Evolutionary conservation across 2,329 filamentous ascomycete species (phyloP).

Genomic region (Diaporthe ampelina): DNA sequence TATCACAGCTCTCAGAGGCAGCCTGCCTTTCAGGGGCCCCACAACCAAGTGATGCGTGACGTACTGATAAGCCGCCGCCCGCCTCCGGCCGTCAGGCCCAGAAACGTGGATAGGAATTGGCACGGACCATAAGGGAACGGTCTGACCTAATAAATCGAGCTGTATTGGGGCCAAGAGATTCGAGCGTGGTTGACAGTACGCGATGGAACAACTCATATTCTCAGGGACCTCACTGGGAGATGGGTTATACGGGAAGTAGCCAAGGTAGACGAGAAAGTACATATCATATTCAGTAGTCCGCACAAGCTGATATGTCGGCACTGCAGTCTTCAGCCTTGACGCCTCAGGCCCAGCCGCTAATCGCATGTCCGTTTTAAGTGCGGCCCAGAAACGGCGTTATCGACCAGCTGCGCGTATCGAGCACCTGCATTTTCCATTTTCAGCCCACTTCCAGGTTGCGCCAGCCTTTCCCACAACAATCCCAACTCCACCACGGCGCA

Average conservation of each 20-base stretch:
- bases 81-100: not conserved
- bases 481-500: conserved; percentile 7
- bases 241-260: not conserved
- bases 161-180: not conserved
- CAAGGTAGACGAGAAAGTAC: not conserved
- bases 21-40: not conserved
- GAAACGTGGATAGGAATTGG: not conserved
- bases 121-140: conserved; percentile 19
- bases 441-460: conserved; percentile 17
- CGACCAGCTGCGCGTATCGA: not conserved
- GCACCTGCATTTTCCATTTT: conserved; percentile 11
- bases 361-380: conserved; percentile 15
- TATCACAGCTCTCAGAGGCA: not conserved
- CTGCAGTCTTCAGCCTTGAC: not conserved
- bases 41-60: conserved; percentile 17
- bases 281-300: not conserved
- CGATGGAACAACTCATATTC: not conserved
- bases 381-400: not conserved
- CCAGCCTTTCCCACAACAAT: conserved; percentile 12
- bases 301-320: not conserved
- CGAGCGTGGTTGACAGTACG: not conserved
- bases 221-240: not conserved
- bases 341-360: conserved; percentile 19
- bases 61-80: conserved; percentile 33
- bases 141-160: not conserved